Base-by-base conservation (phyloP, 495 filamentous ascomycete genomes). In the Trichoderma asperelloides region DNA sequence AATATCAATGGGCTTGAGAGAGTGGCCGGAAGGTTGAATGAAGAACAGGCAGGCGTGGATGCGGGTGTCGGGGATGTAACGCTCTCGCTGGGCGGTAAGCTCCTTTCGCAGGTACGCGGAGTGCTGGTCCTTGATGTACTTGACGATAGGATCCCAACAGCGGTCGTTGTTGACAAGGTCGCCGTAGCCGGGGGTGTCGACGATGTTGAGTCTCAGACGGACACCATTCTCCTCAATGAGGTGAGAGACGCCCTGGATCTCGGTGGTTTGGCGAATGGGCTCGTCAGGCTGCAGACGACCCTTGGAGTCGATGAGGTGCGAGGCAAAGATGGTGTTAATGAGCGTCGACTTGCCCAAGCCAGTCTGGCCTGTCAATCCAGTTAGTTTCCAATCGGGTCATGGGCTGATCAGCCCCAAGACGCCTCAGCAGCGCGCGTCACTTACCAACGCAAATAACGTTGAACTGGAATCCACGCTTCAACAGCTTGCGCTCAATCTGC, bases 101-200 rank as follows among this genome's bases (percentile, higher is more conserved):
- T 99, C 95, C 84, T 99, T 99, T 78, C 96, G 90, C 63, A 99
- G 91, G 81, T 97, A 99, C 72, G 96, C 93, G n/a, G 91, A 96
- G 84, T 99, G 96, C 82, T 99, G 95, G 80, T 99, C 96, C 85
- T 99, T 99, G 85, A 99, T 99, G 81, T 99, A 99, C 82, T 98
- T 98, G 82, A 99, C 93, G 76, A 99, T 99, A 64, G 96, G 94
- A 73, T 96, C 89, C 95, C 95, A 98, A 73, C 95, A 98, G 76
- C 96, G 92, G 75, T 98, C 96, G 81, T 98, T 98, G 88, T 98
- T 98, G 77, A 98, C 95, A 73, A 97, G 92, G 78, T 98, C 95
- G 74, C 95, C 95, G 74, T 98, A 98, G 66, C 95, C 95, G 64
- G 95, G 95, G 49, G 95, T 98, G 76, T 98, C 95, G 70, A 98